phyloP scores from a whole-genome alignment of 352 stramenopile species.

The Thraustochytrium striatum region DNA sequence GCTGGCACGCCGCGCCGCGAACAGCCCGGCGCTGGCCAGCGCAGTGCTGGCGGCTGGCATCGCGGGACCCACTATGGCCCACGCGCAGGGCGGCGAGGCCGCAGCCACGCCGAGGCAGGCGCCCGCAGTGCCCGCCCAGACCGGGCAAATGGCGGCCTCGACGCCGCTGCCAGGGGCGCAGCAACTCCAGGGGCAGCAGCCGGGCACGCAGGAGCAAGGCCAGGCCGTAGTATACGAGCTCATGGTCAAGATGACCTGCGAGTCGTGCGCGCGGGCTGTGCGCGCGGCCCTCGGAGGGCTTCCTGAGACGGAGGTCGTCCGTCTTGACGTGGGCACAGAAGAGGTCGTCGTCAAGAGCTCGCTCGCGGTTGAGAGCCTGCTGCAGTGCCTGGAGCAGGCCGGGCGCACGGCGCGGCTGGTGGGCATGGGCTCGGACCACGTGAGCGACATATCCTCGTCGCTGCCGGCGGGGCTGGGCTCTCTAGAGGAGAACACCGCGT shows the following conservation, averaged over 20 bases:
- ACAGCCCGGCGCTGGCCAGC: no score
- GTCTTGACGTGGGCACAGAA: background rate
- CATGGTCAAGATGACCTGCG: constrained; percentile 28
- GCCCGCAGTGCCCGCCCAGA: background rate
- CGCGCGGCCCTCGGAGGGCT: background rate
- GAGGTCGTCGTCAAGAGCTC: background rate
- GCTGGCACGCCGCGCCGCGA: no score
- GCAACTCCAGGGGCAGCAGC: no score
- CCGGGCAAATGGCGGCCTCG: no score
- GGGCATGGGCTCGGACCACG: background rate
- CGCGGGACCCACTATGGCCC: no score
- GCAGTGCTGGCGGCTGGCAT: no score
- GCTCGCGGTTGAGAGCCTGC: background rate
- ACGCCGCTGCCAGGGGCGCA: no score
- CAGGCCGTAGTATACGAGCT: no score
- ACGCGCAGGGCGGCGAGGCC: background rate
- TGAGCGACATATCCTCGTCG: background rate
- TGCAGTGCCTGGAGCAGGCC: background rate
- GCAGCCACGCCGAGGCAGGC: background rate
- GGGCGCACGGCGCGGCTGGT: background rate
- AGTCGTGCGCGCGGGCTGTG: constrained; percentile 1
- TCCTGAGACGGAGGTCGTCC: background rate
- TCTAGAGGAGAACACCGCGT: constrained; percentile 2
- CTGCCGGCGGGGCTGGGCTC: constrained; percentile 16
- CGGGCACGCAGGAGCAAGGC: no score